Base-by-base conservation (phyloP, 1,284 basidiomycete species). In the Thelephora terrestris region DNA sequence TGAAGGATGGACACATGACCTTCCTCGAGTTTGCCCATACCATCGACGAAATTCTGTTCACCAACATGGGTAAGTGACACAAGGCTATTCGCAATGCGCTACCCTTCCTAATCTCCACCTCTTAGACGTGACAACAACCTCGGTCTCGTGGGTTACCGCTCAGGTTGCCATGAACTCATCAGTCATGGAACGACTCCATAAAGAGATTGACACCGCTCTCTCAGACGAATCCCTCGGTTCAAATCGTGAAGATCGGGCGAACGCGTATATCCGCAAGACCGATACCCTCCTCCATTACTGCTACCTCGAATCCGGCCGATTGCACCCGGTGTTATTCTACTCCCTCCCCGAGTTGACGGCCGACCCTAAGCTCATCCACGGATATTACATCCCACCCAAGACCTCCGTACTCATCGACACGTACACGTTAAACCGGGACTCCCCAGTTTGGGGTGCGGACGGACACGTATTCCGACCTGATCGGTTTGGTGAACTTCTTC, bases 1-100 rank as follows among this genome's bases (percentile, higher is more conserved):
- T 38, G 45, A 34, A 34, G 18, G 27, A 20, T 16, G 35, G 29
- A 16, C 21, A 24, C 25, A 38, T 47, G 35, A 44, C 18, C 4
- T 47, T 47, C 35, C 10, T 35, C 14, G 45, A 47, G 36, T 47
- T 47, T 36, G 23, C 29, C 5, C 45, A 47, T 23, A 37, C 45
- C 23, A 35, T 47, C 7, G 45, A 47, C 25, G 45, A 47, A 17
- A 47, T 47, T 5, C 35, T 47, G 16, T 47, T 47, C 35, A 47
- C 45, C 16, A 47, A 47, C 35, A 35, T 47, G 18, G 45, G 45
- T 47, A 38, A 3, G 38, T 12, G 23, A 14, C 25, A 5, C 25
- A 23, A 2, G 3, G 7, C 12, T 32, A 10, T 42, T 16, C 18
- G 7, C 21, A 16, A 10, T n/a, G 5, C 37, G 18, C 12, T 42